Base-by-base conservation (phyloP, 345 rosid genomes). In the Physaria fendleri region DNA sequence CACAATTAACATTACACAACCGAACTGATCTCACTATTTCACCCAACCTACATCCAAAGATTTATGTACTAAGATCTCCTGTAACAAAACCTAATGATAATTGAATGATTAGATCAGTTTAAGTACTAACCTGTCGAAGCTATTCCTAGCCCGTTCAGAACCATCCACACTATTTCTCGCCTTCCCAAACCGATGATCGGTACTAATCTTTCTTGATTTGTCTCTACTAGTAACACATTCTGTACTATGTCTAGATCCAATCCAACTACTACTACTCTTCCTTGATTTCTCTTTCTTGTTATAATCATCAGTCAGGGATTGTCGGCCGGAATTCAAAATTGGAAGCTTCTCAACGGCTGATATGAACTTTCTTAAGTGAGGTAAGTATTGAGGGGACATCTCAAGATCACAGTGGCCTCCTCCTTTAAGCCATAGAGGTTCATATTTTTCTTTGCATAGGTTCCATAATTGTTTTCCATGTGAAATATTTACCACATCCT, bases 401-500 rank as follows among this genome's bases (percentile, higher is more conserved):
- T 92, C 98, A 71, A 92, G 75, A 56, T 88, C 75, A 65, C 90
- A 92, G 45, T 92, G 98, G 72, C 66, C 78, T 32, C 95, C 89
- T 46, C 93, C 96, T 74, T 78, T 70, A 11, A 92, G 72, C 98
- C 96, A 92, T 56, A 85, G 43, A 0, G 98, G 98, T 70, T 92
- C 98, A 9, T 88, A 92, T 76, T 86, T 92, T 46, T 84, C 88
- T 64, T 79, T 88, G 65, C 93, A 82, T 6, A 78, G 81, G 56
- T 84, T 87, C 92, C 90, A 85, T 13, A 92, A 77, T 69, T 81
- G 88, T 73, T 81, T 85, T 7, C 98, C 98, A 30, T 92, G 96
- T 9, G 96, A 88, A 56, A 81, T 41, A 65, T 85, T n/a, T n/a
- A n/a, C n/a, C n/a, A n/a, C n/a, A n/a, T 46, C 82, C 88, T 64